A percentile compares a stretch with the other conserved stretches of the same genome.
Evolutionary conservation across 805 yeast genomes (phyloP).

Genomic region (Scheffersomyces coipomensis): DNA sequence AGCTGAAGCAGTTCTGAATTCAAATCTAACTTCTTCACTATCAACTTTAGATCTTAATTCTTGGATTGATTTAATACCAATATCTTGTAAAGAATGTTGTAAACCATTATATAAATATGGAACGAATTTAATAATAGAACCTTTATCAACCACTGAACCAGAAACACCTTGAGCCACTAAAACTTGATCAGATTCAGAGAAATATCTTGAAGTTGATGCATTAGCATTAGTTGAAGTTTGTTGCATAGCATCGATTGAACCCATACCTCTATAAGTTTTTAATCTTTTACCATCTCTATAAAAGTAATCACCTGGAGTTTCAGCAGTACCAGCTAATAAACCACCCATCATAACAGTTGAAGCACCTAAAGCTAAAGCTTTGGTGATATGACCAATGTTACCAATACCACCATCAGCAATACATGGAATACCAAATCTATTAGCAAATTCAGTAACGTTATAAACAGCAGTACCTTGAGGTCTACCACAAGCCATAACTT

Average conservation of each 20-base stretch:
- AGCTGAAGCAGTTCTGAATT: slow-evolving; percentile 97
- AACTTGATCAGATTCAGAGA: slow-evolving; percentile 92
- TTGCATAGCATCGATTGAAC: slow-evolving; percentile 98
- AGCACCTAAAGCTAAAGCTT: slow-evolving; percentile 96
- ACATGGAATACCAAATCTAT: slow-evolving; percentile 95
- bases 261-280: slow-evolving; percentile 99
- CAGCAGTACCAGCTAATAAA: slow-evolving; percentile 96
- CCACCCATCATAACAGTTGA: slow-evolving; percentile 99
- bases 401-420: slow-evolving; percentile 99
- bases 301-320: slow-evolving; percentile 97
- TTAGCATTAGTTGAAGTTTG: slow-evolving; percentile 83
- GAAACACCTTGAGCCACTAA: slow-evolving; percentile 99
- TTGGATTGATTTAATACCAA: slow-evolving; percentile 72
- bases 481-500: slow-evolving; percentile 99
- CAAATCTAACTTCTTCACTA: slow-evolving; percentile 80
- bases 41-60: slow-evolving; percentile 65
- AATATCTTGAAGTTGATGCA: slow-evolving; percentile 97
- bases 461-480: slow-evolving; percentile 99
- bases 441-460: slow-evolving; percentile 90
- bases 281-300: slow-evolving; percentile 97
- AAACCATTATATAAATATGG: slow-evolving; percentile 94
- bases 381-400: slow-evolving; percentile 97
- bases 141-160: slow-evolving; percentile 95
- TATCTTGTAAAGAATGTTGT: slow-evolving; percentile 98
- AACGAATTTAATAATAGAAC: slow-evolving; percentile 87